phyloP scores from a whole-genome alignment of 371 early-diverging fungal species.

The Conidiobolus incongruus region DNA sequence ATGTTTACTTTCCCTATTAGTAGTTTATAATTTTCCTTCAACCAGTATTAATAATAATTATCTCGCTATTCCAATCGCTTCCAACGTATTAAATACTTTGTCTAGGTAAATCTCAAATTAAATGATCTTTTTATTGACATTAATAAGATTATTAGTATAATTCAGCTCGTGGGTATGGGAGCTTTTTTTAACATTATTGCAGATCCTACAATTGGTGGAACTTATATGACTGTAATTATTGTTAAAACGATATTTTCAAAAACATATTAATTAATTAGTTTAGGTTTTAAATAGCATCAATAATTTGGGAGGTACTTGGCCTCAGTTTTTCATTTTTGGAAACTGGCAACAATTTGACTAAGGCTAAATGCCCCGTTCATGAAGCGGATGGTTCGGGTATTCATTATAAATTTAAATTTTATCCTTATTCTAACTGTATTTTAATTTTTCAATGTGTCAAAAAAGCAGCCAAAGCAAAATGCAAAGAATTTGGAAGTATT shows the following conservation, averaged over 20 bases:
- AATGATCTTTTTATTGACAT: not conserved
- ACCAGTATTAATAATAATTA: conserved; percentile 39
- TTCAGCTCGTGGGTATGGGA: conserved; percentile 87
- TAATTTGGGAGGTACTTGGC: conserved; percentile 97
- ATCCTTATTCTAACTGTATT: too few relatives aligned
- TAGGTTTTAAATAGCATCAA: conserved; percentile 78
- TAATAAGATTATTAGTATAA: conserved; percentile 50
- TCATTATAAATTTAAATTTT: too few relatives aligned
- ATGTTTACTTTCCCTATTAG: conserved; percentile 58
- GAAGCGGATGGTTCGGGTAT: too few relatives aligned
- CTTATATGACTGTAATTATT: conserved; percentile 78
- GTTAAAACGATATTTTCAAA: not conserved
- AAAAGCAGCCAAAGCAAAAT: too few relatives aligned
- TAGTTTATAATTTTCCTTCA: conserved; percentile 58
- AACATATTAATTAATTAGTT: not conserved
- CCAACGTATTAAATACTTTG: conserved; percentile 67
- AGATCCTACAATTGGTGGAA: conserved; percentile 91
- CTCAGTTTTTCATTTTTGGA: conserved; percentile 80
- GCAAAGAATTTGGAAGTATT: too few relatives aligned
- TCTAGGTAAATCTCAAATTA: conserved; percentile 19
- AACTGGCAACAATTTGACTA: conserved; percentile 78
- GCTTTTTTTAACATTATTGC: conserved; percentile 86
- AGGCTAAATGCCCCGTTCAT: conserved; percentile 30
- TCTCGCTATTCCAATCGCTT: conserved; percentile 55
- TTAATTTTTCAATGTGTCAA: too few relatives aligned